Base-by-base conservation (phyloP, 352 stramenopile species). In the Pythium apleroticum region DNA sequence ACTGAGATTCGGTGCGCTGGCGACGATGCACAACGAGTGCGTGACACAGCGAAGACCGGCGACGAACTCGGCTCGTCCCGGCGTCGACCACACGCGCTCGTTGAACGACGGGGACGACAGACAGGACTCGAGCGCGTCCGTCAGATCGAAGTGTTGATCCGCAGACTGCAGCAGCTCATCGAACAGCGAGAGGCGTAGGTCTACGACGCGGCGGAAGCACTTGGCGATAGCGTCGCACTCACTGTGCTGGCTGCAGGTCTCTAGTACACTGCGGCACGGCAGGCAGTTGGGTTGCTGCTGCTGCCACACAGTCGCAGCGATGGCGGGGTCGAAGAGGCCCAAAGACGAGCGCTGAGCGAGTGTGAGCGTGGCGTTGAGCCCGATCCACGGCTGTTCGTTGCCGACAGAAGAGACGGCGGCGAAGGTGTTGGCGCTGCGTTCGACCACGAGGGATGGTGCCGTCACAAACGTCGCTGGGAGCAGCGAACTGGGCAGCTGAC, bases 191-290 rank as follows among this genome's bases (percentile, higher is more conserved):
- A 55, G 33, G 0, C 31, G 41, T 9, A 52, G 17, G 31, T 63
- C 52, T 8, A 63, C 6, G 6, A 31, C 10, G 12, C 45, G 20
- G 1, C 48, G 52, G 25, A 65, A 57, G 33, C 65, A 71, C 19
- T 55, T 27, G 17, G 31, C 45, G n/a, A 71, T 65, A 2, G 58
- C 31, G 14, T 24, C 24, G 35, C 65, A 71, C 30, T 71, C 65
- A 12, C 39, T 20, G 11, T 48, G 39, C 19, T 61, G 52, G 10
- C n/a, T 49, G 27, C 65, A 71, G 3, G 6, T 27, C 3, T 62
- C 35, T 12, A 71, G 49, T 3, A 15, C 4, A 1, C 30, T 12
- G 7, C 46, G 25, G 46, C 65, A 71, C 14, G 28, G n/a, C 14
- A 43, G 25, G 20, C 57, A 66, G 31, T 49, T 20, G 3, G 55